Percentiles rank a stretch among this genome's conserved stretches.
phyloP scores from a whole-genome alignment of 805 yeast species.

The Yarrowia sp. region DNA sequence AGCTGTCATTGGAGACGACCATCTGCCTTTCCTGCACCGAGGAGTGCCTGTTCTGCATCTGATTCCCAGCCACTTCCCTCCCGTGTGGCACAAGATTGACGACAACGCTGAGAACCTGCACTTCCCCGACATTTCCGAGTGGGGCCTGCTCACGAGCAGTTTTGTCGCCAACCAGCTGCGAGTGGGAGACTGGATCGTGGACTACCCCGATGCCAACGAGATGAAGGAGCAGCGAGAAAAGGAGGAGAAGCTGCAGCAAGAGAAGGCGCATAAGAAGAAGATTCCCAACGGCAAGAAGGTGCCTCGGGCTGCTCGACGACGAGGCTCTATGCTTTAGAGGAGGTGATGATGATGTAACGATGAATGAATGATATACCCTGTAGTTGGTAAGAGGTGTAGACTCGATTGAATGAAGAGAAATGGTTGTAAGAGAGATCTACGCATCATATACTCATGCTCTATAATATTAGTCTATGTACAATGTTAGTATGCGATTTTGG shows the following conservation, averaged over 20 bases:
- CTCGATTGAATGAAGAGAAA: background rate
- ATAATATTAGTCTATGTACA: conserved; percentile 23
- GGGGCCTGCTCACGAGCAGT: conserved; percentile 55
- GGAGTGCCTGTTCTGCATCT: conserved; percentile 61
- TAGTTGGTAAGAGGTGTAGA: no score
- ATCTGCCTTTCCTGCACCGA: conserved; percentile 57
- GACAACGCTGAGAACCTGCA: conserved; percentile 58
- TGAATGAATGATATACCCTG: conserved; percentile 13
- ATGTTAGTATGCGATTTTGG: conserved; percentile 14
- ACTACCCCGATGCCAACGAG: conserved; percentile 27
- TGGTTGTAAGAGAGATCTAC: no score
- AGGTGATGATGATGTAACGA: background rate
- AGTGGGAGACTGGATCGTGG: conserved; percentile 22
- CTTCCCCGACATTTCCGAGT: conserved; percentile 53
- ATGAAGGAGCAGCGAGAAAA: conserved; percentile 14
- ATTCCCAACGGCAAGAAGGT: conserved; percentile 5
- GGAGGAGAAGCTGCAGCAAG: conserved; percentile 11
- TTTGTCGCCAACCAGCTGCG: conserved; percentile 51
- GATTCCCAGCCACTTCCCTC: conserved; percentile 62
- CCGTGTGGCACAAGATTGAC: conserved; percentile 58
- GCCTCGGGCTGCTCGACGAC: conserved; percentile 18
- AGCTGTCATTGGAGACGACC: conserved; percentile 58
- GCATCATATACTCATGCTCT: background rate
- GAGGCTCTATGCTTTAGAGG: background rate
- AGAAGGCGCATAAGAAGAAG: background rate